Conservation (phyloP, 176 grass and related monocot species). For the Neostapfia colusana region DNA sequence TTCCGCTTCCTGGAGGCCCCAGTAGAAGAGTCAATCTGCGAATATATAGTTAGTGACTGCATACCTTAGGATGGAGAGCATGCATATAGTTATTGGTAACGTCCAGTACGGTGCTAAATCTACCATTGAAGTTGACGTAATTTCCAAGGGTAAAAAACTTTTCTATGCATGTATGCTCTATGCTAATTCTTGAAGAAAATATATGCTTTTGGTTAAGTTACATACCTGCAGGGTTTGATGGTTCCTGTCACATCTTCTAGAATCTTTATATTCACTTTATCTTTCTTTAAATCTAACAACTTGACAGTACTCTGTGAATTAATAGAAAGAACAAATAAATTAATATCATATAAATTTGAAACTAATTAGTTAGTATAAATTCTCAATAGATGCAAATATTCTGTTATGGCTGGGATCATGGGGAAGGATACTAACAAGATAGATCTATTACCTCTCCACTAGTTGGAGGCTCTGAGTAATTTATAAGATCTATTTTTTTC, state of each 20-base stretch:
- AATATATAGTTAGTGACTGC: not conserved
- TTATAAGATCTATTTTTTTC: too few species aligned
- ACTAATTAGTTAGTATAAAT: not conserved
- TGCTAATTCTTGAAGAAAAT: not conserved
- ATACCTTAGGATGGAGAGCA: not conserved
- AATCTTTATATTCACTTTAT: constrained; percentile 10
- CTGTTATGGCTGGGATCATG: too few species aligned
- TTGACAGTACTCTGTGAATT: not conserved
- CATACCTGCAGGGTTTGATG: constrained; percentile 37
- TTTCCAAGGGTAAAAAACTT: not conserved
- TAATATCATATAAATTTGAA: not conserved
- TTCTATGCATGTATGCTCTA: not conserved
- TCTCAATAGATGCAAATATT: too few species aligned
- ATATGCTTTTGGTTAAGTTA: not conserved
- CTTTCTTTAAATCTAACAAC: not conserved
- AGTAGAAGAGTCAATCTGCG: constrained; percentile 63
- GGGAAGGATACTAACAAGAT: too few species aligned
- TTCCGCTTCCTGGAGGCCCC: constrained; percentile 63
- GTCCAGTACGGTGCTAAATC: not conserved
- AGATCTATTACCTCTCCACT: too few species aligned
- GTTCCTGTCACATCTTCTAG: constrained; percentile 35
- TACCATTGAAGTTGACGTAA: not conserved
- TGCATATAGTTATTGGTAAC: not conserved
- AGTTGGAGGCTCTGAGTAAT: too few species aligned
- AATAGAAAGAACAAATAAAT: not conserved